Evolutionary conservation across 441 rosid species (phyloP), one percentile per base, ranked within the genome.

Genomic region (Bocquillonia castaneifolia): DNA sequence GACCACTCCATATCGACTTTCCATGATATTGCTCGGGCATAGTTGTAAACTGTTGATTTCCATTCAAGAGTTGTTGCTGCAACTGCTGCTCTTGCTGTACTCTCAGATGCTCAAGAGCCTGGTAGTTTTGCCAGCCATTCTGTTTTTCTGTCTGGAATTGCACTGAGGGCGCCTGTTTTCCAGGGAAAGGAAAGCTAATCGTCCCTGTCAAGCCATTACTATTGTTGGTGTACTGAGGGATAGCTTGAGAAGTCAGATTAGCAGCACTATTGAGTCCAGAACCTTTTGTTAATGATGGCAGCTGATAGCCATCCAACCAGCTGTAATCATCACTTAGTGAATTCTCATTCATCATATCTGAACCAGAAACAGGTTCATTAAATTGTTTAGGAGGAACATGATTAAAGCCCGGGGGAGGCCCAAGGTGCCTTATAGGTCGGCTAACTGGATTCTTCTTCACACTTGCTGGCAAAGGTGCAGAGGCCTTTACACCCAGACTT

Each of bases 251-350:
- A 56, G 74, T 52, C 64, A 79, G 52, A 71, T 72, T 82, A 71
- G 73, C 23, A 20, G 83, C 77, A 78, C 72, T 74, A 76, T 76
- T 81, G 57, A 82, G 67, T 32, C 74, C 85, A 3, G 70, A 58
- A 76, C 76, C 78, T 66, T 70, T 83, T 12, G 79, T 63, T 63
- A 88, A 80, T 15, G 87, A 72, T 5, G 85, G 78, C 73, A 85
- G 58, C 75, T 88, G 90, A 82, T 94, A 90, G 39, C 97, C 98
- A 85, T 94, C 98, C 86, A 92, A 82, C 99, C 99, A 94, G 78
- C 94, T 88, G 80, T 94, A 94, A 78, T 94, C 96, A 87, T 94
- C 99, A 71, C 47, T 77, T 34, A 79, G 66, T 17, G 74, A 72
- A 79, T 74, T 78, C 54, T 71, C 85, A 39, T 63, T 64, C 58